A percentile compares a stretch with the other conserved stretches of the same genome.
These are phyloP conservation scores for Suhomyces yuchorum DNA, from an alignment of 1,139 yeast species.

Conservation along the genomic window DNA sequence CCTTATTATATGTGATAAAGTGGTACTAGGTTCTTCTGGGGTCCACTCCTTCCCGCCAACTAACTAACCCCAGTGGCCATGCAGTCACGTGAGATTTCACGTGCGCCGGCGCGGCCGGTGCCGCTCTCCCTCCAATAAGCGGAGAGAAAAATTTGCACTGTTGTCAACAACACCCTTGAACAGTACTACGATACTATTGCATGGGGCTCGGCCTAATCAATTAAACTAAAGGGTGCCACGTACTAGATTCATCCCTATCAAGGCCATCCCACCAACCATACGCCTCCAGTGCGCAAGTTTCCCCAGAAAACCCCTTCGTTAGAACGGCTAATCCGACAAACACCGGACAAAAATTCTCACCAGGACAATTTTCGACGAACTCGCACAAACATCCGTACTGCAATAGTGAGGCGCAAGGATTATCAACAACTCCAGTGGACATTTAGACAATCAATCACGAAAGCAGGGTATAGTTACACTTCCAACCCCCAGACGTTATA, in stretches of 20 bases:
- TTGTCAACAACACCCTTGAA: slow-evolving; percentile 15
- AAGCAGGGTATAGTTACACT: slow-evolving; percentile 1
- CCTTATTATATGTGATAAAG: too few relatives aligned
- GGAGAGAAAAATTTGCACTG: slow-evolving; percentile 15
- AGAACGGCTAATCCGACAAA: not conserved
- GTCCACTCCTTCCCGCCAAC: not conserved
- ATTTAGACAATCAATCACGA: slow-evolving; percentile 7
- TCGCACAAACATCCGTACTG: slow-evolving; percentile 16
- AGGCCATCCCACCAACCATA: slow-evolving; percentile 2
- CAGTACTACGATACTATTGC: slow-evolving; percentile 10
- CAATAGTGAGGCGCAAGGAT: slow-evolving; percentile 12
- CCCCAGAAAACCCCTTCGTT: not conserved
- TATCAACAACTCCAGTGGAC: slow-evolving; percentile 1
- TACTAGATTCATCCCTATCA: slow-evolving; percentile 4
- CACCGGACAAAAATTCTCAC: slow-evolving; percentile 10
- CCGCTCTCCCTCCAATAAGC: slow-evolving; percentile 9
- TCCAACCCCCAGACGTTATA: slow-evolving; percentile 6
- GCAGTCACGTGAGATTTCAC: not conserved
- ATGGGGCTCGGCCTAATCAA: slow-evolving; percentile 16
- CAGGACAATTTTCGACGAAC: slow-evolving; percentile 9
- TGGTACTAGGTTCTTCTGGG: too few relatives aligned
- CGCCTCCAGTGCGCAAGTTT: slow-evolving; percentile 7
- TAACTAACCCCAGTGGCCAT: not conserved
- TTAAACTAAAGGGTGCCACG: slow-evolving; percentile 12
- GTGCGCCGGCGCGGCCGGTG: slow-evolving; percentile 1